phyloP scores from a whole-genome alignment of 225 moss, liverwort and hornwort species.

The Marchantia polymorpha region DNA sequence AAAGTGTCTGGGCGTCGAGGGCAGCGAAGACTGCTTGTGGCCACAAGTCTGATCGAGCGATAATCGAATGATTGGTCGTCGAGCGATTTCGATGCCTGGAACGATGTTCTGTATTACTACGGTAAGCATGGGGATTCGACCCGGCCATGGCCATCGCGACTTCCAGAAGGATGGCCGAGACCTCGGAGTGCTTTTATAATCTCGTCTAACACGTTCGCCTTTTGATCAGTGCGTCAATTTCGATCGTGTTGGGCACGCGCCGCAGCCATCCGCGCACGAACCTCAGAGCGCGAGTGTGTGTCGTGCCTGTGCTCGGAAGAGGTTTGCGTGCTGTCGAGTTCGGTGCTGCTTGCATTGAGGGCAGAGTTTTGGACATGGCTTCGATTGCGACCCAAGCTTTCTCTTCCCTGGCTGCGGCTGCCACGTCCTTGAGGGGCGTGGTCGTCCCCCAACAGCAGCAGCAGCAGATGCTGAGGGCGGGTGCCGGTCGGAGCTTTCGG shows the following conservation, averaged over 20 bases:
- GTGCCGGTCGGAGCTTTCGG: background rate
- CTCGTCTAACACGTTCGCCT: too few relatives aligned
- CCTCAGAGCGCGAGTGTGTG: background rate
- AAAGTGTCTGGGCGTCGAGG: too few relatives aligned
- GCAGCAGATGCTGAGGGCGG: background rate
- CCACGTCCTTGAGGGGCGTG: slow-evolving; percentile 9
- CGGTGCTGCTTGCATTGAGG: background rate
- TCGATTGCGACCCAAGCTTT: slow-evolving; percentile 12
- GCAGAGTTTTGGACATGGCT: slow-evolving; percentile 24
- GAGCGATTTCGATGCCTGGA: too few relatives aligned
- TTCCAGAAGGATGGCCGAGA: too few relatives aligned
- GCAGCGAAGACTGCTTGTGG: too few relatives aligned
- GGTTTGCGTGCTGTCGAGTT: background rate
- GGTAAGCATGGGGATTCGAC: too few relatives aligned
- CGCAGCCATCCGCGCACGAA: background rate
- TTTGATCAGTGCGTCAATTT: background rate
- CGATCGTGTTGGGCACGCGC: slow-evolving; percentile 12
- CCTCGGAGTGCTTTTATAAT: too few relatives aligned
- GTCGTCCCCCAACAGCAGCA: slow-evolving; percentile 10
- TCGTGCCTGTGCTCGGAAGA: background rate
- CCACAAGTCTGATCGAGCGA: too few relatives aligned
- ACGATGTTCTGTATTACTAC: too few relatives aligned
- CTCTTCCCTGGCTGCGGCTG: slow-evolving; percentile 2
- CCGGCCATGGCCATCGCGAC: too few relatives aligned
- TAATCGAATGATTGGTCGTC: too few relatives aligned